Base-by-base conservation (phyloP, 805 yeast species). In the Candida wancherniae region DNA sequence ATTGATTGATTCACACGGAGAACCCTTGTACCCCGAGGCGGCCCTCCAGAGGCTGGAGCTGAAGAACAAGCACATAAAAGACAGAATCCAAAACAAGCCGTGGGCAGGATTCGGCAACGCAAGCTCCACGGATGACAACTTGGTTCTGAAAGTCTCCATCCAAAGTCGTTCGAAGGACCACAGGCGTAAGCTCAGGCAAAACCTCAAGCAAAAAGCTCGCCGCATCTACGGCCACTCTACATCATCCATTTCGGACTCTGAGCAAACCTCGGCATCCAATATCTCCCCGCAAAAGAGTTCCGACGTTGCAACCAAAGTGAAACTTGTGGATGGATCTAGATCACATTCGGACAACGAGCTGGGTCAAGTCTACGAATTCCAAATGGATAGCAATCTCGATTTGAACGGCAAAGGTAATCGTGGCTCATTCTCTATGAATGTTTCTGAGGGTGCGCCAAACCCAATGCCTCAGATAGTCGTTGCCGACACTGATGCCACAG, bases 1-100 rank as follows among this genome's bases (percentile, higher is more conserved):
- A 40, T 51, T 77, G 12, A 51, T 52, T 23, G 53, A 60, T 23
- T 53, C 73, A 1, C 46, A 53, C 1, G 80, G 79, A 0, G 59
- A 65, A 21, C 40, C 66, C 8, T 76, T 82, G 81, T 76, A 68
- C 44, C 76, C 47, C 8, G 35, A 14, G 9, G 24, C 37, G 20
- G 31, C 9, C 12, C 28, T 34, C 4, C 31, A 31, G 3, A 26
- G 21, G 9, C 26, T 30, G 8, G 26, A 24, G 3, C 24, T 33
- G 11, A 31, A 28, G 22, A 29, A 24, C 8, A 24, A 23, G 10
- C 15, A 35, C 4, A 15, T 28, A 2, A 31, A 40, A 12, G 32
- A 36, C 22, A 41, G 58, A 30, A 37, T 63, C 18, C 64, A 61
- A 28, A 69, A 63, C 34, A 51, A 44, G 32, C 35, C 61, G 6